Evolutionary conservation across 2,329 filamentous ascomycete genomes (phyloP), one percentile per base, ranked within the genome.

Genomic region (Blastomyces silverae): DNA sequence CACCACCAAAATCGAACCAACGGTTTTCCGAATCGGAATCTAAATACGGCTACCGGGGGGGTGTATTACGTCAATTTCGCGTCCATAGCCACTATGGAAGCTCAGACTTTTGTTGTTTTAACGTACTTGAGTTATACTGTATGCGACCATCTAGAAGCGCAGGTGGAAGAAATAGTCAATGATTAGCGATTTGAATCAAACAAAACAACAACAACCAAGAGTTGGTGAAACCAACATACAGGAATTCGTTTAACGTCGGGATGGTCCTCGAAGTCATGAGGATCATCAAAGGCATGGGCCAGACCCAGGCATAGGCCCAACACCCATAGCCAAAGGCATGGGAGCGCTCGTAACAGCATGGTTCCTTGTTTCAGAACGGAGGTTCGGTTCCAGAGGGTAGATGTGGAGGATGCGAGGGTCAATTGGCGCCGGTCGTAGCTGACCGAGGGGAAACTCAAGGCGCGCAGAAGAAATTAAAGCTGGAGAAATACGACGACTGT

Each of bases 1-100:
- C 92, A 75, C 93, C 94, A 75, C 94, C 94, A 84, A 95, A 99
- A 81, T 99, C 94, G 80, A 93, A 99, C 93, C 94, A 99, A 76
- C 94, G 89, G 81, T 91, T 96, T 81, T 95, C 90, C 88, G 97
- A 92, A 78, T 97, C 94, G 67, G 92, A 94, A 80, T 99, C 94
- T 72, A 99, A 87, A 79, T 97, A 99, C 67, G 94, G 94, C 89
- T 97, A 74, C 69, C 37, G 28, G 22, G 39, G 39, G 6, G 57
- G 2, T 7, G 13, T 48, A 37, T 42, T 64, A 52, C 46, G 64
- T 68, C 63, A 68, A 66, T 63, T 64, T 37, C 56, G 55, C 61
- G 60, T 52, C 63, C 55, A 55, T 50, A 58, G 61, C 61, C 60
- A 63, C 50, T 62, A 37, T 63, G 64, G 64, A 58, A 37, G n/a